A percentile compares a stretch with the other conserved stretches of the same genome.
phyloP scores from a whole-genome alignment of 345 rosid species.

The Carallia brachiata region DNA sequence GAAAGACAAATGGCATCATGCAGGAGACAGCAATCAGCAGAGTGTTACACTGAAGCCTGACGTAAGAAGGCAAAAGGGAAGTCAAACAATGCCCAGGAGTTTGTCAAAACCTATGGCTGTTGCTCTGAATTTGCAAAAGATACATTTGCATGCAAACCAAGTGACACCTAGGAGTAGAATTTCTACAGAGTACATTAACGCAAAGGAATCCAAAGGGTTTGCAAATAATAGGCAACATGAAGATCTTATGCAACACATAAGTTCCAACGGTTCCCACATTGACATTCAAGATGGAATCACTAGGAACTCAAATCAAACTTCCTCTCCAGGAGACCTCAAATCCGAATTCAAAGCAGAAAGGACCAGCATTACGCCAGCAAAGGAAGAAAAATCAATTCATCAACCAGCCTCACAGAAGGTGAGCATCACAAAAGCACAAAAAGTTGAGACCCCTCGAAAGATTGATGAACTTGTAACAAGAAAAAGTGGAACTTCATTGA shows the following conservation, averaged over 20 bases:
- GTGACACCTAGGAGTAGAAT: conserved; percentile 33
- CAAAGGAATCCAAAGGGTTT: conserved; percentile 23
- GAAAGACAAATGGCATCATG: conserved; percentile 25
- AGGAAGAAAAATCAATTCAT: conserved; percentile 32
- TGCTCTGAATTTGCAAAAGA: conserved; percentile 30
- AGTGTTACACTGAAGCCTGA: conserved; percentile 34
- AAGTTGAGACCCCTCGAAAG: conserved; percentile 33
- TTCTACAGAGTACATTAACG: conserved; percentile 25
- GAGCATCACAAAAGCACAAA: conserved; percentile 25
- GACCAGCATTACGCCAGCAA: conserved; percentile 8
- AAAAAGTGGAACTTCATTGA: conserved; percentile 29
- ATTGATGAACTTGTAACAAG: conserved; percentile 38
- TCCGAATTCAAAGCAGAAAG: conserved; percentile 23
- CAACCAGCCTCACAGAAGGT: conserved; percentile 24
- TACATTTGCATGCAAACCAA: conserved; percentile 31
- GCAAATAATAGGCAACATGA: conserved; percentile 17
- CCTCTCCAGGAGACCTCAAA: conserved; percentile 18
- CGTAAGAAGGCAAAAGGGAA: conserved; percentile 30
- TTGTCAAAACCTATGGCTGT: conserved; percentile 26
- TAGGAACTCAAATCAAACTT: conserved; percentile 18
- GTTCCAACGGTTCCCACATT: conserved; percentile 12
- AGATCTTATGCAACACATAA: conserved; percentile 17
- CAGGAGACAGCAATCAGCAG: conserved; percentile 29
- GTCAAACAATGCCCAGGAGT: conserved; percentile 20
- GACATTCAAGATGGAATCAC: conserved; percentile 22